Evolutionary conservation across 2,329 filamentous ascomycete genomes (phyloP).

Genomic region (Alternaria ventricosa): DNA sequence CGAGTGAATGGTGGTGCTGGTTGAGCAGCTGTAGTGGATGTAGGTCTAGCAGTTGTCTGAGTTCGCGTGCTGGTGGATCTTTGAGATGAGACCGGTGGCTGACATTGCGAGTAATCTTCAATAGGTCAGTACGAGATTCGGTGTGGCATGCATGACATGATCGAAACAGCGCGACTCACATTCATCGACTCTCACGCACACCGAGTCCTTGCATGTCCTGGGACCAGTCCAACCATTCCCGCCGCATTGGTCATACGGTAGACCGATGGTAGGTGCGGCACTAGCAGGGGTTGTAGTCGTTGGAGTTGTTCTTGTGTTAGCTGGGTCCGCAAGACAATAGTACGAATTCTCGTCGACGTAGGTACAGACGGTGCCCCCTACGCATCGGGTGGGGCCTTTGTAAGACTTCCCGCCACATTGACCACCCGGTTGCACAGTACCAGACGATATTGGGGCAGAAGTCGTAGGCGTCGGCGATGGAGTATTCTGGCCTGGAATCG

Average conservation of each 20-base stretch:
- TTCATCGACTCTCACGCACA: constrained; percentile 16
- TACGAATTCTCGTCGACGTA: constrained; percentile 21
- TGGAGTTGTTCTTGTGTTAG: constrained; percentile 16
- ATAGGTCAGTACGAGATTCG: neutral
- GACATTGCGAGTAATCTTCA: constrained; percentile 16
- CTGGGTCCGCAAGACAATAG: constrained; percentile 24
- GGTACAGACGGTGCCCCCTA: constrained; percentile 19
- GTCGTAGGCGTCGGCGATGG: constrained; percentile 18
- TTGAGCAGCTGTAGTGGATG: neutral
- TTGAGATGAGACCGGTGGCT: neutral
- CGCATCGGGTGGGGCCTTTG: constrained; percentile 24
- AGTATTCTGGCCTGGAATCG: constrained; percentile 20
- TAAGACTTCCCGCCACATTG: constrained; percentile 21
- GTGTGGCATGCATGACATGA: neutral
- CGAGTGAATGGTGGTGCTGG: neutral
- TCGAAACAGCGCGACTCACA: constrained; percentile 3
- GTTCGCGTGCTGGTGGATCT: neutral
- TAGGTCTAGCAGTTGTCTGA: constrained; percentile 1
- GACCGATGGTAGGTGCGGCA: constrained; percentile 13
- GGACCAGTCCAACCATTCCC: constrained; percentile 21
- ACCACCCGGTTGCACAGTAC: constrained; percentile 22
- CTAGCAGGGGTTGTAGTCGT: constrained; percentile 9
- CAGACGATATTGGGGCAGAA: constrained; percentile 18
- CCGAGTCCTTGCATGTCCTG: constrained; percentile 19
- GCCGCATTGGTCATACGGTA: constrained; percentile 25